Percentiles rank a stretch among this genome's conserved stretches.
Conservation (phyloP, 192 early-diverging fungal species). For the Fimicolochytrium jonesii region DNA sequence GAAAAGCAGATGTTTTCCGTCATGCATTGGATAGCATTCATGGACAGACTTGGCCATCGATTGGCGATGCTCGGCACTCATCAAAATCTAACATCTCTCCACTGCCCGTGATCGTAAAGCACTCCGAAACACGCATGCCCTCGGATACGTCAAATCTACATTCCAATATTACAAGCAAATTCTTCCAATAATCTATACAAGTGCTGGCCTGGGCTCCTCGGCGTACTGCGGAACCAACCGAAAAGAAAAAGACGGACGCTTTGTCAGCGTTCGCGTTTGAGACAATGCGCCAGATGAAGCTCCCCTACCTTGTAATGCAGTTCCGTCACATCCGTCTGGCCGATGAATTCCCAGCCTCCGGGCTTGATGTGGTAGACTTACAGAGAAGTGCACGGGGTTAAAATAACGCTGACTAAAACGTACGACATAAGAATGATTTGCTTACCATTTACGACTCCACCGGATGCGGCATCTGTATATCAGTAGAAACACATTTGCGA, state of each 20-base stretch:
- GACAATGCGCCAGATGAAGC: not conserved
- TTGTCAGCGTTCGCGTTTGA: not conserved
- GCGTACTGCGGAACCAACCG: no score
- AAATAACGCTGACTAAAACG: no score
- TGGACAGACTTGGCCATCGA: no score
- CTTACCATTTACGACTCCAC: constrained; percentile 31
- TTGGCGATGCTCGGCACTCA: no score
- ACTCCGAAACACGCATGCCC: no score
- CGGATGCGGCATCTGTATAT: constrained; percentile 16
- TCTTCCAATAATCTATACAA: constrained; percentile 9
- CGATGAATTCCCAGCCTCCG: constrained; percentile 83
- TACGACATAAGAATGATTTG: no score
- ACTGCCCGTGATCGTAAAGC: no score
- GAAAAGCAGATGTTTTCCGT: no score
- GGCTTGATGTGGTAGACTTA: constrained; percentile 91
- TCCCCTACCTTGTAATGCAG: constrained; percentile 69
- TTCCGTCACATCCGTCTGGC: constrained; percentile 76
- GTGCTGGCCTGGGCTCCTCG: constrained; percentile 6
- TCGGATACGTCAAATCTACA: no score
- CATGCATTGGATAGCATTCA: no score
- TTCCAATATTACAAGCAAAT: no score
- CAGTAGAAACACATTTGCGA: not conserved
- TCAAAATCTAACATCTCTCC: no score
- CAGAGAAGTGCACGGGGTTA: not conserved
- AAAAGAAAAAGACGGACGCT: not conserved